phyloP scores from a whole-genome alignment of 2,329 filamentous ascomycete species.

The Monilinia fructigena region DNA sequence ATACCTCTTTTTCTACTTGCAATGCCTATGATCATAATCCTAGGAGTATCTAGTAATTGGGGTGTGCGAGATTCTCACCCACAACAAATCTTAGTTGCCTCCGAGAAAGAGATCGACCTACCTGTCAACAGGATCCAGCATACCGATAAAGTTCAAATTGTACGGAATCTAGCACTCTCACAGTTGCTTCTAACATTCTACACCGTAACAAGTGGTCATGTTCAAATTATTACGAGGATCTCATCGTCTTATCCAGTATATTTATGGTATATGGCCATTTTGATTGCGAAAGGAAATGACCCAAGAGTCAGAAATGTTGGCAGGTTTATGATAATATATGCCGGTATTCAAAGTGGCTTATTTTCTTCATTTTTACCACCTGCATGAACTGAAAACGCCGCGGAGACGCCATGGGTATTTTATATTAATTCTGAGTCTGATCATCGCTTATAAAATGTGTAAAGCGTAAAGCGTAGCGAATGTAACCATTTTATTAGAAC shows the following conservation, averaged over 20 bases:
- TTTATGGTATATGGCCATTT: slow-evolving; percentile 75
- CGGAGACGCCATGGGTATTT: neutral
- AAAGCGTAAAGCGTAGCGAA: no score
- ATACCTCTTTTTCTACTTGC: slow-evolving; percentile 85
- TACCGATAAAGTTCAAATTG: slow-evolving; percentile 25
- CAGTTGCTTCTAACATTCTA: slow-evolving; percentile 71
- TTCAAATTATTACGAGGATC: slow-evolving; percentile 89
- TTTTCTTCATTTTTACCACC: slow-evolving; percentile 92
- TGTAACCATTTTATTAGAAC: neutral
- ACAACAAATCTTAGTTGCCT: neutral
- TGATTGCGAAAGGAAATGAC: slow-evolving; percentile 23
- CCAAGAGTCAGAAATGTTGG: slow-evolving; percentile 25
- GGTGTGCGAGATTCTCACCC: slow-evolving; percentile 35
- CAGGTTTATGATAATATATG: slow-evolving; percentile 77
- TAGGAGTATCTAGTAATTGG: slow-evolving; percentile 60
- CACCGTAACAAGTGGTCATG: slow-evolving; percentile 79
- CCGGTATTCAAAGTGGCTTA: slow-evolving; percentile 74
- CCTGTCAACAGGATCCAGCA: neutral
- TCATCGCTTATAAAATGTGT: no score
- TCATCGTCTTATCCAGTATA: slow-evolving; percentile 86
- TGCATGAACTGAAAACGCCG: slow-evolving; percentile 51
- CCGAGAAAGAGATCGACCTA: neutral
- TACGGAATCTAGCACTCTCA: slow-evolving; percentile 59
- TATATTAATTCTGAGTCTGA: neutral
- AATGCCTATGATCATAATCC: slow-evolving; percentile 68